These are phyloP conservation scores for Castanea sativa DNA, from an alignment of 306 rosid genomes.

Conservation along the genomic window DNA sequence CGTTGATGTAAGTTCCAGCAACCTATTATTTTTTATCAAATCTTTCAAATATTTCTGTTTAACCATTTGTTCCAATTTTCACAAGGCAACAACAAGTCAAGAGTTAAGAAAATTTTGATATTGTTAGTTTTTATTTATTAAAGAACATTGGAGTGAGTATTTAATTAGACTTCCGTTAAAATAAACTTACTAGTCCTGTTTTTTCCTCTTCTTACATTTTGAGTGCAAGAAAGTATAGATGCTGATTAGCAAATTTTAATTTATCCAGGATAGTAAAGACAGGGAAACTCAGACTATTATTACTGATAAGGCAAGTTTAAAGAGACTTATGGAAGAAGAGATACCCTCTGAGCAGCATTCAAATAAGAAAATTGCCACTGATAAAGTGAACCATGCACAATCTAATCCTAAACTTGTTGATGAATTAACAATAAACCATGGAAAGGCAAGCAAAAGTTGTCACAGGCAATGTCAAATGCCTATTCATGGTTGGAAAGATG, in stretches of 20 bases:
- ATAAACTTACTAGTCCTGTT: neutral
- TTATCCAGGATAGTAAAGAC: conserved; percentile 20
- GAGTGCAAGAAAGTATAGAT: neutral
- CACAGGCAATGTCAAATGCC: conserved; percentile 14
- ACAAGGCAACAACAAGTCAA: neutral
- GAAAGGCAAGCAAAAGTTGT: conserved; percentile 12
- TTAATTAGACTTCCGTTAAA: neutral
- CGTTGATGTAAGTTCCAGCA: conserved; percentile 43
- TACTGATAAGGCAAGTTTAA: conserved; percentile 15
- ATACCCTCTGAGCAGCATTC: neutral
- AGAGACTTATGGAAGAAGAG: conserved; percentile 19
- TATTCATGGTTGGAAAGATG: neutral
- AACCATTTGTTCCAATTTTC: neutral
- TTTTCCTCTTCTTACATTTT: neutral
- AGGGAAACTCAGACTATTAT: neutral
- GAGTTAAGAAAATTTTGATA: neutral
- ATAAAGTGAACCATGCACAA: neutral
- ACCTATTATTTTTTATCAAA: neutral
- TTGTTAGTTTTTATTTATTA: neutral
- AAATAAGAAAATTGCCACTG: neutral
- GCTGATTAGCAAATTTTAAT: conserved; percentile 13
- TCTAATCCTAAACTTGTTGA: conserved; percentile 9
- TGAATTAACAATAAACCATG: conserved; percentile 19
- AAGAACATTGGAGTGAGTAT: neutral
- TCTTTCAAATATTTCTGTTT: neutral